Evolutionary conservation across 1,284 basidiomycete genomes (phyloP).

Genomic region (Chondrostereum purpureum): DNA sequence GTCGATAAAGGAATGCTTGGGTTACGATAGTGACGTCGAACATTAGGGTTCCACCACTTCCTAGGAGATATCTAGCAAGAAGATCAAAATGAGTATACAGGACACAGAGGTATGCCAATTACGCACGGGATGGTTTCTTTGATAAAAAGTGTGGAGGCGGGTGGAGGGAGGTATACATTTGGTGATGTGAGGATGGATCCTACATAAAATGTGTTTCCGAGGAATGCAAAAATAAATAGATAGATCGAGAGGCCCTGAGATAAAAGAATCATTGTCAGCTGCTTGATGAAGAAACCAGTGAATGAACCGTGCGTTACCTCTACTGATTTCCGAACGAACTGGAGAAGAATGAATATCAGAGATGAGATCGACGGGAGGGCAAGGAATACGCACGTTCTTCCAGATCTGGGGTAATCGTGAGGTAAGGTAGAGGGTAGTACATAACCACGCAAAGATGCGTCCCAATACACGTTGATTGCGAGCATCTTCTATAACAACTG

Average conservation of each 20-base stretch:
- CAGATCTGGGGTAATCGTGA: constrained; percentile 92
- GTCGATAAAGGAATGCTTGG: constrained; percentile 46
- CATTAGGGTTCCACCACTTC: constrained; percentile 82
- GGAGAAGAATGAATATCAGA: constrained; percentile 6
- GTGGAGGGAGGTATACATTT: constrained; percentile 44
- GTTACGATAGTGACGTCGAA: constrained; percentile 81
- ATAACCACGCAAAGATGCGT: constrained; percentile 86
- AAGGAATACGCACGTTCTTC: constrained; percentile 78
- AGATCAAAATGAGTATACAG: constrained; percentile 9
- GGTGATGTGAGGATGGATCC: constrained; percentile 73
- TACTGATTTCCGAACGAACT: constrained; percentile 88
- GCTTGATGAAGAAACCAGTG: constrained; percentile 4
- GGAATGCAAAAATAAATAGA: constrained; percentile 86
- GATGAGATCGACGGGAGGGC: constrained; percentile 5
- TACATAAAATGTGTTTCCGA: constrained; percentile 89
- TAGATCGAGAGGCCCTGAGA: constrained; percentile 82
- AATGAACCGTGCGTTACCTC: constrained; percentile 45
- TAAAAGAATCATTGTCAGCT: constrained; percentile 4
- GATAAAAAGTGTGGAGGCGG: constrained; percentile 52
- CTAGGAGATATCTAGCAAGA: constrained; percentile 66
- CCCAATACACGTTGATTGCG: constrained; percentile 65
- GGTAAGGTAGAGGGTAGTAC: constrained; percentile 86
- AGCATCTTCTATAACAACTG: constrained; percentile 24
- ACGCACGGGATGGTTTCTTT: constrained; percentile 73
- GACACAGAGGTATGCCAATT: constrained; percentile 6